Conservation (phyloP, 192 early-diverging fungal species). For the Dissophora ornata region DNA sequence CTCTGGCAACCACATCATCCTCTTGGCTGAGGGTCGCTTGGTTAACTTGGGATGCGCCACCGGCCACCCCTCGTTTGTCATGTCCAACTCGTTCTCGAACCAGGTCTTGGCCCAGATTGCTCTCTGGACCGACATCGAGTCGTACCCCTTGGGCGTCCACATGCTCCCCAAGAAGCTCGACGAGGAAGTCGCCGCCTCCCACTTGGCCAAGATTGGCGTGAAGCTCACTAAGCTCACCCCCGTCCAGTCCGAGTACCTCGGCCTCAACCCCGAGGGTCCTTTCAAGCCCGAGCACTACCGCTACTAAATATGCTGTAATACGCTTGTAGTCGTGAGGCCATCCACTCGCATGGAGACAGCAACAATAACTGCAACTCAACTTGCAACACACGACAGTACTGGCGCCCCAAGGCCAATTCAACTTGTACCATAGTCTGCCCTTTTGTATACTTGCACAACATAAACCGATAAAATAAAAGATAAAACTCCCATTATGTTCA, state of each 20-base stretch:
- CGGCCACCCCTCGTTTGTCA: constrained; percentile 98
- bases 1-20: constrained; percentile 93
- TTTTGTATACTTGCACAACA: constrained; percentile 3
- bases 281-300: constrained; percentile 99
- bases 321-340: neutral
- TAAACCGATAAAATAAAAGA: neutral
- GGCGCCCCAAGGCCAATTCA: constrained; percentile 19
- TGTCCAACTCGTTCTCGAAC: constrained; percentile 99
- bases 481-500: constrained; percentile 4
- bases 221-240: constrained; percentile 87
- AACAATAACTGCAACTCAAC: neutral
- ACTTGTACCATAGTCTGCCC: constrained; percentile 26
- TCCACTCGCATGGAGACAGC: too few species aligned
- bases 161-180: constrained; percentile 99
- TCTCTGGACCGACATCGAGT: constrained; percentile 90
- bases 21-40: constrained; percentile 97
- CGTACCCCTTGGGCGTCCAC: constrained; percentile 96
- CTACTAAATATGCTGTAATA: constrained; percentile 61
- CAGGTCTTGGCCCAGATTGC: constrained; percentile 99
- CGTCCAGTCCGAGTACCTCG: constrained; percentile 80
- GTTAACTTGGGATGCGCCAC: constrained; percentile 99
- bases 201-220: constrained; percentile 95
- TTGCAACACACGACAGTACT: neutral
- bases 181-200: constrained; percentile 97
- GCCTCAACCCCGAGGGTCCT: constrained; percentile 84